Percentiles rank a stretch among this genome's conserved stretches.
Conservation (phyloP, 148 eudicot genomes). For the Vaccinium macrocarpon region DNA sequence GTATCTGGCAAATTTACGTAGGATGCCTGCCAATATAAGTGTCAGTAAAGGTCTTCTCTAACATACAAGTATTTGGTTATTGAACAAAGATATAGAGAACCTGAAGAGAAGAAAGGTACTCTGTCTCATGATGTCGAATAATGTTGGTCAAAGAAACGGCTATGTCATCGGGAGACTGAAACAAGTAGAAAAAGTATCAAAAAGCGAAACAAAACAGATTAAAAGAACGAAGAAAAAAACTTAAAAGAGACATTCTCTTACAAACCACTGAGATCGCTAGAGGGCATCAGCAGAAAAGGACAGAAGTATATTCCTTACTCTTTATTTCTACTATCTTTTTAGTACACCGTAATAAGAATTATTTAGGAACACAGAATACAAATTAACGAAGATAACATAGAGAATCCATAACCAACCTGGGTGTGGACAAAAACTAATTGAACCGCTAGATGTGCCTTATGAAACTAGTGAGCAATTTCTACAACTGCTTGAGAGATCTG, state of each 20-base stretch:
- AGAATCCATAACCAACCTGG: not conserved
- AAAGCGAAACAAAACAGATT: constrained; percentile 5
- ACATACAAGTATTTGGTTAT: constrained; percentile 1
- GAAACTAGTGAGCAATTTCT: not conserved
- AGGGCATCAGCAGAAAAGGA: not conserved
- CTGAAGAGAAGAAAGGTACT: constrained; percentile 85
- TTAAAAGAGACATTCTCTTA: not conserved
- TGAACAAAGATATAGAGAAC: constrained; percentile 26
- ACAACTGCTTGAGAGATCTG: not conserved
- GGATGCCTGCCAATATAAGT: constrained; percentile 56
- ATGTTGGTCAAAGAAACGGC: constrained; percentile 67
- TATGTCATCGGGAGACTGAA: constrained; percentile 82
- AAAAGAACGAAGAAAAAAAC: not conserved
- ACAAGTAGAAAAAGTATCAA: constrained; percentile 25
- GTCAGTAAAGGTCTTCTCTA: constrained; percentile 14
- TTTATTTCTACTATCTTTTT: not conserved
- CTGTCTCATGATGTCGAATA: constrained; percentile 86
- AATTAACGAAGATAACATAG: not conserved
- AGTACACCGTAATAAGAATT: not conserved
- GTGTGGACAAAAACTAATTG: not conserved
- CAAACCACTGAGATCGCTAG: not conserved
- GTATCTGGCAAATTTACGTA: constrained; percentile 87
- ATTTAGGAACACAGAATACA: not conserved
- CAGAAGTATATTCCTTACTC: not conserved
- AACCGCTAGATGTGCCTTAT: not conserved